A percentile compares a stretch with the other conserved stretches of the same genome.
Evolutionary conservation across 2,329 filamentous ascomycete species (phyloP).

Genomic region (Apiospora arundinis): DNA sequence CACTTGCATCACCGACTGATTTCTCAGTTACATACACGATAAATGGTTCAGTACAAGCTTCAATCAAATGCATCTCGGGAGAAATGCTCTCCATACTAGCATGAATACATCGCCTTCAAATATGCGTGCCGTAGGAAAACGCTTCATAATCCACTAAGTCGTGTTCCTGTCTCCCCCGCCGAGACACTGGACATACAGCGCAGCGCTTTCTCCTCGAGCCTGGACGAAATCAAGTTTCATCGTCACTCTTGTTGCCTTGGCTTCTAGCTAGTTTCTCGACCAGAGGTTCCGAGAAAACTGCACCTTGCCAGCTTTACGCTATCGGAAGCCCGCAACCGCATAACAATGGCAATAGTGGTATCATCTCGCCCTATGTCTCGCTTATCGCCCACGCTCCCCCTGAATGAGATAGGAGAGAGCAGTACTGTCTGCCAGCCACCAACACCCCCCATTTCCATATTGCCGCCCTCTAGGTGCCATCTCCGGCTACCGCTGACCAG

Average conservation of each 20-base stretch:
- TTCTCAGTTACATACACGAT: too few species aligned
- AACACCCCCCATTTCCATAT: not conserved
- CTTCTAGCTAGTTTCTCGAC: constrained; percentile 8
- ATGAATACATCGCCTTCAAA: constrained; percentile 1
- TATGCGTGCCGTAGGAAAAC: constrained; percentile 8
- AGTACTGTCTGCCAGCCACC: constrained; percentile 1
- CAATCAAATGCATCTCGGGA: not conserved
- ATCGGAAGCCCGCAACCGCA: not conserved
- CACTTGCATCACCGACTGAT: too few species aligned
- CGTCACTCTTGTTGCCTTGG: constrained; percentile 11
- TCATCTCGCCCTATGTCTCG: constrained; percentile 22
- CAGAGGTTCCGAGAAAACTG: constrained; percentile 6
- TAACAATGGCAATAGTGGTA: constrained; percentile 21
- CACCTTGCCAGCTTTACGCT: constrained; percentile 4
- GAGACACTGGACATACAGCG: not conserved
- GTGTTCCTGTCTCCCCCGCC: not conserved
- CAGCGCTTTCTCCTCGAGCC: not conserved
- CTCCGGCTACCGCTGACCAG: constrained; percentile 9
- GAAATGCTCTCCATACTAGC: not conserved
- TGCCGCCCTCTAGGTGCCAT: constrained; percentile 9
- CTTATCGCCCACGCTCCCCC: constrained; percentile 11
- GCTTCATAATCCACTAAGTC: not conserved
- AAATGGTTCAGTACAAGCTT: not conserved
- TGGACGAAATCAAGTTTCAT: not conserved
- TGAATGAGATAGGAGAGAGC: constrained; percentile 15